These are phyloP conservation scores for Amylostereum areolatum DNA, from an alignment of 1,284 basidiomycete genomes.

Conservation along the genomic window DNA sequence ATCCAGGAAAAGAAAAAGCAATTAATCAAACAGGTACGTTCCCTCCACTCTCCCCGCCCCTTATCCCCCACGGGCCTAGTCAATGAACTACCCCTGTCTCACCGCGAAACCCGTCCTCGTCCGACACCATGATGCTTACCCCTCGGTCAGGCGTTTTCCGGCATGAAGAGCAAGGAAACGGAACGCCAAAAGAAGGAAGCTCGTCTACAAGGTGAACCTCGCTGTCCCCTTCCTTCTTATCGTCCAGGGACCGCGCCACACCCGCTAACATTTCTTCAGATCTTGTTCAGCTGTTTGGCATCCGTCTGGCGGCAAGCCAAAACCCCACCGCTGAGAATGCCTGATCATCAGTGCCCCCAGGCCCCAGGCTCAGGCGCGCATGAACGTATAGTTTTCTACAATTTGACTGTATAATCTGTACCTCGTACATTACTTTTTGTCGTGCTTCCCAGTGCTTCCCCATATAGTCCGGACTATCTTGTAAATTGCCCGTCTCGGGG, in stretches of 20 bases:
- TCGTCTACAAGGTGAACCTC: slow-evolving; percentile 56
- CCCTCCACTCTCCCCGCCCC: neutral
- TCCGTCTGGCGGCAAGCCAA: slow-evolving; percentile 20
- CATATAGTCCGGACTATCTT: too few species aligned
- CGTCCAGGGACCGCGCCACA: slow-evolving; percentile 3
- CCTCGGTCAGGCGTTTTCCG: slow-evolving; percentile 62
- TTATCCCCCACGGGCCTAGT: too few species aligned
- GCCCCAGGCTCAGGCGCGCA: too few species aligned
- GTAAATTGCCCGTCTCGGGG: too few species aligned
- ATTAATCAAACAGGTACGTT: slow-evolving; percentile 58
- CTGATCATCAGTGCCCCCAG: too few species aligned
- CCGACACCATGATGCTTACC: neutral
- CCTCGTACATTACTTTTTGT: too few species aligned
- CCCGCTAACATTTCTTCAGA: slow-evolving; percentile 26
- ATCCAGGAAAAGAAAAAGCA: slow-evolving; percentile 79
- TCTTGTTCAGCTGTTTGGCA: slow-evolving; percentile 53
- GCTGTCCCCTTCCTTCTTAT: neutral
- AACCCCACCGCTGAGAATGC: too few species aligned
- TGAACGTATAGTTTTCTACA: too few species aligned
- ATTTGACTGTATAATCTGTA: too few species aligned
- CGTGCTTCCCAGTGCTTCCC: too few species aligned
- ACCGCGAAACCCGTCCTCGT: too few species aligned
- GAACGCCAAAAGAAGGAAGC: slow-evolving; percentile 69
- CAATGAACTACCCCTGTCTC: too few species aligned
- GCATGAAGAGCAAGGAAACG: slow-evolving; percentile 65